A percentile compares a stretch with the other conserved stretches of the same genome.
Evolutionary conservation across 768 basidiomycete species (phyloP).

Genomic region (Mrakia blollopis): DNA sequence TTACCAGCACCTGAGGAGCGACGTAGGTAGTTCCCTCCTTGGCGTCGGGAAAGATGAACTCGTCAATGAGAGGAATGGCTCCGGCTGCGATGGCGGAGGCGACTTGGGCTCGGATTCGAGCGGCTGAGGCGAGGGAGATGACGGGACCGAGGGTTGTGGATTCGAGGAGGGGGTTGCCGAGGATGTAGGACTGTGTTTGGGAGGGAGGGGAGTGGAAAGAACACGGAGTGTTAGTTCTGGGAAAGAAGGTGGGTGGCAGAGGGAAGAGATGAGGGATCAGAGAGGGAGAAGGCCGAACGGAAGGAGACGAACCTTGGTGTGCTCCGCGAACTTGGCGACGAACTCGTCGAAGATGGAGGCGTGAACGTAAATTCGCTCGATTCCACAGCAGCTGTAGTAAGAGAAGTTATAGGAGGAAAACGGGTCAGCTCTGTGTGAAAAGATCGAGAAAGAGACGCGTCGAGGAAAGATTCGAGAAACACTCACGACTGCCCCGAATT

Average conservation of each 20-base stretch:
- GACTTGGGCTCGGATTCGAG: constrained; percentile 78
- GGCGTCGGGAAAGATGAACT: constrained; percentile 60
- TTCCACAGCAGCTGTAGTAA: constrained; percentile 56
- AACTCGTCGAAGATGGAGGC: constrained; percentile 74
- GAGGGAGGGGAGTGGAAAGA: neutral
- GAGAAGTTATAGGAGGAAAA: neutral
- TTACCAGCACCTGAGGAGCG: constrained; percentile 80
- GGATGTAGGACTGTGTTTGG: constrained; percentile 60
- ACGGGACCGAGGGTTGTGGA: constrained; percentile 87
- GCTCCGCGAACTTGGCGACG: constrained; percentile 63
- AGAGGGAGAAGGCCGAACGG: neutral
- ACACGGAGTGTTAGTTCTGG: neutral
- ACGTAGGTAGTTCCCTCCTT: constrained; percentile 74
- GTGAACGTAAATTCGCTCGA: constrained; percentile 97
- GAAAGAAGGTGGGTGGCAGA: neutral
- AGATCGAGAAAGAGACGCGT: neutral
- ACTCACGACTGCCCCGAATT: constrained; percentile 88
- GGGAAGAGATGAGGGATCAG: neutral
- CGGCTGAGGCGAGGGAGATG: constrained; percentile 78
- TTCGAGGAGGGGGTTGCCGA: constrained; percentile 74
- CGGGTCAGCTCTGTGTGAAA: neutral
- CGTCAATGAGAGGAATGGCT: constrained; percentile 68
- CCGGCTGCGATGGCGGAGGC: constrained; percentile 77
- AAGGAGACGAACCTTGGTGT: constrained; percentile 58
- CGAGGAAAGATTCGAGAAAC: neutral